phyloP scores from a whole-genome alignment of 140 eudicot species.

The Anethum foeniculum region DNA sequence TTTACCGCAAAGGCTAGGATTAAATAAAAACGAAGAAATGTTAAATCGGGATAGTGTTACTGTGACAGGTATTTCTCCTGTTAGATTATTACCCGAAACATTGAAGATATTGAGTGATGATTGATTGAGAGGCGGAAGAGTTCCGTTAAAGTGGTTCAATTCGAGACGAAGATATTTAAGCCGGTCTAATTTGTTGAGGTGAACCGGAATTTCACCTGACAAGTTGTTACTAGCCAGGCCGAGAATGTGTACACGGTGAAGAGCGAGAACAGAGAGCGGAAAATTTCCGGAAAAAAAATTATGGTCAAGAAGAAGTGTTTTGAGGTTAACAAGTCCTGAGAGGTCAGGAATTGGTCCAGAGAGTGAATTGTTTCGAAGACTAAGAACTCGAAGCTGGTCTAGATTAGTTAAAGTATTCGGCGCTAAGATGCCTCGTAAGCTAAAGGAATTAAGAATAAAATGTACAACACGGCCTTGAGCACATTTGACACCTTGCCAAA shows the following conservation, averaged over 20 bases:
- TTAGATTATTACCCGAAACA: constrained; percentile 61
- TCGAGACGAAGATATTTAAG: constrained; percentile 50
- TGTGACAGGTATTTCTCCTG: constrained; percentile 58
- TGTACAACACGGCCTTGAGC: constrained; percentile 76
- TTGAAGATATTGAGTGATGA: constrained; percentile 45
- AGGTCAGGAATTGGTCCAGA: constrained; percentile 74
- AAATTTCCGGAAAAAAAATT: constrained; percentile 62
- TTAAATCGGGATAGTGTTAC: constrained; percentile 34
- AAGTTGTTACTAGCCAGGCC: constrained; percentile 55
- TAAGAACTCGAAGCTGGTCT: constrained; percentile 80
- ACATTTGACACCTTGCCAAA: constrained; percentile 87
- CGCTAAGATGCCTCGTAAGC: constrained; percentile 49
- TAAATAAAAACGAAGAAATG: constrained; percentile 32
- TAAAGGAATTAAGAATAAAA: constrained; percentile 32
- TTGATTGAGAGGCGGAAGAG: constrained; percentile 64
- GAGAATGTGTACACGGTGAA: constrained; percentile 41
- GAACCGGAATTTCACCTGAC: constrained; percentile 48
- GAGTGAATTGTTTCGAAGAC: constrained; percentile 65
- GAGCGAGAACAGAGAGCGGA: constrained; percentile 40
- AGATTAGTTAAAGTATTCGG: constrained; percentile 48
- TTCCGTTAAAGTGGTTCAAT: constrained; percentile 60
- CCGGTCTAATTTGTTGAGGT: constrained; percentile 41
- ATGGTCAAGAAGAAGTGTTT: constrained; percentile 55
- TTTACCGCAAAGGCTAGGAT: constrained; percentile 71
- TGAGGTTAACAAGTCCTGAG: constrained; percentile 56